A percentile compares a stretch with the other conserved stretches of the same genome.
Evolutionary conservation across 371 early-diverging fungal genomes (phyloP).

Genomic region (Mycotypha africana): DNA sequence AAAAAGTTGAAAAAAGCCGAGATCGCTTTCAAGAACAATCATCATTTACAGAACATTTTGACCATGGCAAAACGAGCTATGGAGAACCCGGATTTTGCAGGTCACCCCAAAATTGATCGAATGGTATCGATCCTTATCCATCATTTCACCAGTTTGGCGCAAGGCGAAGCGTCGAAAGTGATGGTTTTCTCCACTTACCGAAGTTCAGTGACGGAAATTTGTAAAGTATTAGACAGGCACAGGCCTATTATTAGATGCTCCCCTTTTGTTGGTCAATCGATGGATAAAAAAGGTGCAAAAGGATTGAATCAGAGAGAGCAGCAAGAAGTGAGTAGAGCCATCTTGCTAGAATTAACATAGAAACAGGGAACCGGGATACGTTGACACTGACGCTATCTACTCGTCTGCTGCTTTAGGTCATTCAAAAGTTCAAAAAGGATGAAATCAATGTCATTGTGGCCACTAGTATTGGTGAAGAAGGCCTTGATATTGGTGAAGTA

Average conservation of each 20-base stretch:
- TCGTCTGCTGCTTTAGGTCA: conserved; percentile 16
- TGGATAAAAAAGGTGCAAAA: conserved; percentile 50
- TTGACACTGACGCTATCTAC: too few species aligned
- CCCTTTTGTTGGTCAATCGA: conserved; percentile 82
- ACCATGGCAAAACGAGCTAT: not conserved
- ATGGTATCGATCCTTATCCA: conserved; percentile 56
- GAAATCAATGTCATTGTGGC: conserved; percentile 82
- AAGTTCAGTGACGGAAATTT: conserved; percentile 86
- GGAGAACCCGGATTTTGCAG: conserved; percentile 43
- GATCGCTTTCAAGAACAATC: not conserved
- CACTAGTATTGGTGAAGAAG: conserved; percentile 96
- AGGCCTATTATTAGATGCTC: conserved; percentile 65
- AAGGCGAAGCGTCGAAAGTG: conserved; percentile 52
- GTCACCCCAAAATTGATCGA: conserved; percentile 82
- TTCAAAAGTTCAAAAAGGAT: conserved; percentile 63
- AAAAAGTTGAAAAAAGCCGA: conserved; percentile 1
- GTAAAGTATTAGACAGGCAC: conserved; percentile 52
- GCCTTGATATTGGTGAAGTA: conserved; percentile 95
- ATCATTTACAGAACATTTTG: not conserved
- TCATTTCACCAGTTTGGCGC: conserved; percentile 50
- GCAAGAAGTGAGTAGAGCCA: conserved; percentile 55
- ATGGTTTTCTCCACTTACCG: conserved; percentile 90
- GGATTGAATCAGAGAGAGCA: conserved; percentile 86
- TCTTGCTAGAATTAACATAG: too few species aligned
- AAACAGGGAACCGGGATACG: too few species aligned